These are phyloP conservation scores for Russula brevipes DNA, from an alignment of 768 basidiomycete genomes.

Conservation along the genomic window DNA sequence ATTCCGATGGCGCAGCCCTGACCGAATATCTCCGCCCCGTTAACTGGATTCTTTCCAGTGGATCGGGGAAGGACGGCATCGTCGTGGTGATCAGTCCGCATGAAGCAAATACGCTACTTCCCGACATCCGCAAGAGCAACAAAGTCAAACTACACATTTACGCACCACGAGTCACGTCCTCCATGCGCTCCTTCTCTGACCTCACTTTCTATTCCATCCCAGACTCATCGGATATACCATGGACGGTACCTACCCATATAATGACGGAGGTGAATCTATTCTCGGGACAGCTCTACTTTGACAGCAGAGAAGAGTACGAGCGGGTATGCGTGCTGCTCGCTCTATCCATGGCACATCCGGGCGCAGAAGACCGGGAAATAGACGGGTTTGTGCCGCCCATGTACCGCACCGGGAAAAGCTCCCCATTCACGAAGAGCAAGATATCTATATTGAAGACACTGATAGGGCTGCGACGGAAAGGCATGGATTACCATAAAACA, in stretches of 20 bases:
- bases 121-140: conserved; percentile 11
- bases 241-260: conserved; percentile 6
- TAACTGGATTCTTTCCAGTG: conserved; percentile 18
- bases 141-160: conserved; percentile 16
- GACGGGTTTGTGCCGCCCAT: conserved; percentile 11
- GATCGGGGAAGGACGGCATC: background rate
- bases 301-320: conserved; percentile 16
- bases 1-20: background rate
- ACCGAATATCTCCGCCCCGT: conserved; percentile 20
- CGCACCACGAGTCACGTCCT: conserved; percentile 6
- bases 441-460: conserved; percentile 4
- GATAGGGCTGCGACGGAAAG: conserved; percentile 11
- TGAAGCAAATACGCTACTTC: conserved; percentile 19
- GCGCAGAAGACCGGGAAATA: background rate
- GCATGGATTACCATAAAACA: conserved; percentile 4
- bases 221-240: background rate
- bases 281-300: conserved; percentile 21
- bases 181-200: conserved; percentile 15
- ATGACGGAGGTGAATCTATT: conserved; percentile 10
- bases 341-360: conserved; percentile 14
- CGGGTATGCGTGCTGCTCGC: conserved; percentile 17
- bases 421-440: conserved; percentile 5
- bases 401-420: background rate
- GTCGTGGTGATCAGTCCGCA: conserved; percentile 16
- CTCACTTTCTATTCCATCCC: conserved; percentile 12